Evolutionary conservation across 2,329 filamentous ascomycete genomes (phyloP).

Genomic region (Onygena corvina): DNA sequence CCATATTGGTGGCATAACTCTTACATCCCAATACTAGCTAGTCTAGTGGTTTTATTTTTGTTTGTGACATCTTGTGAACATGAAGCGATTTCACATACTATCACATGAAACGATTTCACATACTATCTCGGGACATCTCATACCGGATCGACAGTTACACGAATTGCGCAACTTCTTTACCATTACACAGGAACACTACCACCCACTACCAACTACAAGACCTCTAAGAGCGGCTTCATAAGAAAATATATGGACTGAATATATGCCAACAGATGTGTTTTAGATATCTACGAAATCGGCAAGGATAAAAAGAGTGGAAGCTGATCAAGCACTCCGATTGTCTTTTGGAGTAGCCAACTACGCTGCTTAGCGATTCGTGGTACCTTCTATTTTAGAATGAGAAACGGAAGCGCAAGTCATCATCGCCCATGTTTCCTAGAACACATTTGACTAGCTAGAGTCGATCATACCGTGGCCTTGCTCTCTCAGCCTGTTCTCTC

Average conservation of each 20-base stretch:
- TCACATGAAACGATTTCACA: background rate
- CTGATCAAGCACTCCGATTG: too few species aligned
- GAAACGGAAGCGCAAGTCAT: conserved; percentile 26
- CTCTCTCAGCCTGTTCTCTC: conserved; percentile 24
- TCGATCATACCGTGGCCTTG: conserved; percentile 20
- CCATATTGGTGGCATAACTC: background rate
- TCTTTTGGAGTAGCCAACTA: background rate
- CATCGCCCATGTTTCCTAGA: conserved; percentile 25
- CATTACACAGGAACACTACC: background rate
- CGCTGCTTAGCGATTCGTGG: background rate
- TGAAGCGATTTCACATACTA: background rate
- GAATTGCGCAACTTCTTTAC: background rate
- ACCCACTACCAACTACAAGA: background rate
- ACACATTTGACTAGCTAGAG: conserved; percentile 19
- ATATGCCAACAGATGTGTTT: too few species aligned
- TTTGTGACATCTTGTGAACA: background rate
- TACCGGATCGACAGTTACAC: background rate
- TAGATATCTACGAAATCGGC: too few species aligned
- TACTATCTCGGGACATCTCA: background rate
- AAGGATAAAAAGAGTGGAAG: background rate
- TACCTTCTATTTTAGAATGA: conserved; percentile 17
- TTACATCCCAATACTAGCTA: background rate
- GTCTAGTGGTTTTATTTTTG: background rate
- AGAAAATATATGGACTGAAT: background rate
- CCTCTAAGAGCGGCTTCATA: background rate